Base-by-base conservation (phyloP, 1,284 basidiomycete species). In the Leccinum fallax region DNA sequence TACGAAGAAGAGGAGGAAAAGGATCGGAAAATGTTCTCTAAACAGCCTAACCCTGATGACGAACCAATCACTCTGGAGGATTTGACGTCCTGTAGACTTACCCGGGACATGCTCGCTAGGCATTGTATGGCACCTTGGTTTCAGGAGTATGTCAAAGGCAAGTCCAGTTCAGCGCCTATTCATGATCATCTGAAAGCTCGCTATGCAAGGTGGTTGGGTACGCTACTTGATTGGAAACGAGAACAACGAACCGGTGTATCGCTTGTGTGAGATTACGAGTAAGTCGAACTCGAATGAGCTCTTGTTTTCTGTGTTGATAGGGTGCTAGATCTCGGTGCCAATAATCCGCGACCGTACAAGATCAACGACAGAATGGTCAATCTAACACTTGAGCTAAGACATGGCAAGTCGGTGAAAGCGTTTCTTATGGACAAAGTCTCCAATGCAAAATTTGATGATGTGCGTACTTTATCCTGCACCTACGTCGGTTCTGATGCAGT, bases 401-500 rank as follows among this genome's bases (percentile, higher is more conserved):
- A 93, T 68, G 93, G 92, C 10, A 83, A 82, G 54, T 83, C 85
- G 1, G 70, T 79, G 4, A 82, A 80, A 59, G 62, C 76, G 1
- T 94, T 89, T 69, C 72, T 78, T 3, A 93, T 96, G 85, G 91
- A 93, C 69, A 90, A 88, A 66, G 85, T 95, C 3, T 95, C 93
- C 4, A 95, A 96, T 71, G 76, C 83, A 2, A 66, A 77, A 4
- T 86, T 91, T 63, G 77, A 78, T 24, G 76, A 79, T 66, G 92
- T 93, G 65, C 62, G 85, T 78, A 38, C n/a, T 51, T 61, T 48
- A 26, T 34, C 13, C n/a, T 53, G 48, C 3, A 40, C 11, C 10
- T 30, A 16, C 53, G 11, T 60, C 53, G 15, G 46, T 28, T 55
- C 61, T 65, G n/a, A 75, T 58, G 21, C 34, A 15, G 30, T 8